Percentiles rank a stretch among this genome's conserved stretches.
phyloP scores from a whole-genome alignment of 768 basidiomycete species.

The Termitomyces sp. region DNA sequence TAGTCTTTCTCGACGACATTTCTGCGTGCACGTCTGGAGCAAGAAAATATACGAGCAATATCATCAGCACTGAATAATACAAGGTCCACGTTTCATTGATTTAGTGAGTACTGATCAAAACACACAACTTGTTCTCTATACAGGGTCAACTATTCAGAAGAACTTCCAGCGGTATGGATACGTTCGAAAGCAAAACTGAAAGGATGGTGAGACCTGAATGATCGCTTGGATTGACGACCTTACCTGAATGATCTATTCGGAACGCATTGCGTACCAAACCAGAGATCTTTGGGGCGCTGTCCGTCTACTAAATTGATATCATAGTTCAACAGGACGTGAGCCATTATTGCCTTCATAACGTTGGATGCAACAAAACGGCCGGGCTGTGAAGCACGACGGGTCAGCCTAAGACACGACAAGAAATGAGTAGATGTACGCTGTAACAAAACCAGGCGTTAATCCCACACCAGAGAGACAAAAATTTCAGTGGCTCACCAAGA shows the following conservation, averaged over 20 bases:
- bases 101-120: too few species aligned
- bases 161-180: too few species aligned
- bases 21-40: too few species aligned
- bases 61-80: too few species aligned
- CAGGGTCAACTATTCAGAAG: too few species aligned
- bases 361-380: neutral
- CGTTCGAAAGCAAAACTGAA: neutral
- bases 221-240: neutral
- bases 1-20: too few species aligned
- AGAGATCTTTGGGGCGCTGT: neutral
- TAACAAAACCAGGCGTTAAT: neutral
- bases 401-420: too few species aligned
- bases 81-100: too few species aligned
- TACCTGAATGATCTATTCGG: neutral
- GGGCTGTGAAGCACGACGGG: neutral
- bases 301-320: neutral
- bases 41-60: too few species aligned
- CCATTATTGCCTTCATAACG: neutral
- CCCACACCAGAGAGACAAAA: neutral
- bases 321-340: neutral
- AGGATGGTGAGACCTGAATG: neutral
- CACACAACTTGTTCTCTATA: too few species aligned
- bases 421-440: too few species aligned
- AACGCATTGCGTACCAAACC: neutral
- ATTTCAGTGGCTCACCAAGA: neutral